Evolutionary conservation across 1,139 yeast genomes (phyloP).

Genomic region (Blastobotrys capitulatus): DNA sequence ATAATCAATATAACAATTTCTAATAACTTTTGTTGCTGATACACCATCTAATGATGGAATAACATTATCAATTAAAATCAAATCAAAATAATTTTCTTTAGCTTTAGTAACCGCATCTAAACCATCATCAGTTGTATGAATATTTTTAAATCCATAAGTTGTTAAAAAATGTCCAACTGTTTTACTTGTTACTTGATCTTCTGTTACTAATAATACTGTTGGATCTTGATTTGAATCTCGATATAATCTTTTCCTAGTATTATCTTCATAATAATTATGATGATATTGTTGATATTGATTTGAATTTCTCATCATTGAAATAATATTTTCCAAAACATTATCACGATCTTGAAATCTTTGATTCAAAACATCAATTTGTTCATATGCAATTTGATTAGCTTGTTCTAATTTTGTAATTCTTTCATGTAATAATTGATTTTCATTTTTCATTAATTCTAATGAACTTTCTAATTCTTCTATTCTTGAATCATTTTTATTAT

Average conservation of each 20-base stretch:
- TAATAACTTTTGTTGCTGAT: conserved; percentile 79
- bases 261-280: too few species aligned
- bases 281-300: too few species aligned
- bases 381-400: not conserved
- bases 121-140: conserved; percentile 90
- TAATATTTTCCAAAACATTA: not conserved
- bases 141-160: conserved; percentile 79
- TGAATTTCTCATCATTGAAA: not conserved
- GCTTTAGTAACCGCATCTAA: conserved; percentile 78
- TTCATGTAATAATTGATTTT: not conserved
- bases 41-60: conserved; percentile 96
- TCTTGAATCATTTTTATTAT: not conserved
- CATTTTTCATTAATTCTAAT: not conserved
- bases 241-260: not conserved
- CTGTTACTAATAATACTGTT: conserved; percentile 69
- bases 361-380: not conserved
- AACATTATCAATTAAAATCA: conserved; percentile 88
- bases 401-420: not conserved
- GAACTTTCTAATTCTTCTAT: not conserved
- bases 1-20: conserved; percentile 68
- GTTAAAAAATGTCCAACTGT: conserved; percentile 55
- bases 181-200: conserved; percentile 63
- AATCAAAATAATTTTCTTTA: conserved; percentile 54
- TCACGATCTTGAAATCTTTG: not conserved
- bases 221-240: conserved; percentile 2